These are phyloP conservation scores for Aspergillus heteromorphus DNA, from an alignment of 495 filamentous ascomycete genomes.

Conservation along the genomic window DNA sequence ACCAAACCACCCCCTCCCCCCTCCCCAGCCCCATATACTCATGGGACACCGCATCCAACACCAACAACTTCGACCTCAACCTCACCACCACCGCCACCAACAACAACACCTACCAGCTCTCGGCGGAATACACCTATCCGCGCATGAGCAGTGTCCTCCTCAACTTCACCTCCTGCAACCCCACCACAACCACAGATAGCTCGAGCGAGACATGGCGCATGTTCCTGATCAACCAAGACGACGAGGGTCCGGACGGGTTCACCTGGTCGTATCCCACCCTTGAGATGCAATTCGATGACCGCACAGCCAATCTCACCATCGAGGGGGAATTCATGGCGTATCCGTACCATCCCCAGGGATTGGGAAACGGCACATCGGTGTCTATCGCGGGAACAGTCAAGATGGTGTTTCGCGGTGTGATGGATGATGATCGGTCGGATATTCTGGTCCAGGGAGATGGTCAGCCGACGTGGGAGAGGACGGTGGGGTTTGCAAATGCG, in stretches of 20 bases:
- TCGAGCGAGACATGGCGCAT: background rate
- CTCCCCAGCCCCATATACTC: background rate
- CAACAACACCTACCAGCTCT: background rate
- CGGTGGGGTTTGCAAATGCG: background rate
- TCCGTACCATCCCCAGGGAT: background rate
- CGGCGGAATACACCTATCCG: background rate
- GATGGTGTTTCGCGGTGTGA: background rate
- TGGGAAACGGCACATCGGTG: background rate
- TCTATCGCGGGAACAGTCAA: background rate
- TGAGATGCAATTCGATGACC: background rate
- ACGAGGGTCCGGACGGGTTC: background rate
- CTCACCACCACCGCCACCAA: background rate
- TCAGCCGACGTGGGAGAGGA: background rate
- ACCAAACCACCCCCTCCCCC: background rate
- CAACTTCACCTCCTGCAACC: background rate
- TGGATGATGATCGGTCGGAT: background rate
- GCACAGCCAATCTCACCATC: background rate
- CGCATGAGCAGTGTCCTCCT: background rate
- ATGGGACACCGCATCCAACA: background rate
- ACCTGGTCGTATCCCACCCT: background rate
- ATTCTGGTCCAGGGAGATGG: background rate
- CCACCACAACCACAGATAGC: no score
- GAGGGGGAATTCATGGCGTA: background rate
- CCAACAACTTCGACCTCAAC: background rate
- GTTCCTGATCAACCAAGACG: background rate